Evolutionary conservation across 2,329 filamentous ascomycete species (phyloP).

Genomic region (Ilyonectria mors-panacis): DNA sequence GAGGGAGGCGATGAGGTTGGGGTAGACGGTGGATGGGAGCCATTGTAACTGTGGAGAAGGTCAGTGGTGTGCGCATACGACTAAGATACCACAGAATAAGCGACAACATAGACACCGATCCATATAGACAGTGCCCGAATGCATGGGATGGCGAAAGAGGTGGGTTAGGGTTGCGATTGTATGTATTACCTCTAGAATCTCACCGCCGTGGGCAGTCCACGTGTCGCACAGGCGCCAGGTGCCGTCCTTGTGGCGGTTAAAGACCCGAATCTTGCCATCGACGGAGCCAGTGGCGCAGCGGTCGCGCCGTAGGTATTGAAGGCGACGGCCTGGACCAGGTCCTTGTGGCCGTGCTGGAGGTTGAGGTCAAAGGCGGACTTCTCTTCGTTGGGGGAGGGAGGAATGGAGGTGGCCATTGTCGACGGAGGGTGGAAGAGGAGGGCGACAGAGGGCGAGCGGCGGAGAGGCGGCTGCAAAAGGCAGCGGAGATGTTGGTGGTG

Average conservation of each 20-base stretch:
- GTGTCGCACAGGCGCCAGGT: slow-evolving; percentile 87
- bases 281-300: slow-evolving; percentile 92
- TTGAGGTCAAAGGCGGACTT: slow-evolving; percentile 69
- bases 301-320: slow-evolving; percentile 94
- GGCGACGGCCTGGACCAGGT: slow-evolving; percentile 86
- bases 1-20: slow-evolving; percentile 87
- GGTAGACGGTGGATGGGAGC: slow-evolving; percentile 91
- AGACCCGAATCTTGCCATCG: slow-evolving; percentile 93
- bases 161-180: slow-evolving; percentile 37
- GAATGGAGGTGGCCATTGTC: slow-evolving; percentile 50
- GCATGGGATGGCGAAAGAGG: background rate
- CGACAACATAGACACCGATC: slow-evolving; percentile 10
- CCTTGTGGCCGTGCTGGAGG: slow-evolving; percentile 81
- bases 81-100: slow-evolving; percentile 26
- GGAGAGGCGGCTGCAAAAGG: background rate
- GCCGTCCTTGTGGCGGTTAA: slow-evolving; percentile 84
- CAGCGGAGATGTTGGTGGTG: background rate
- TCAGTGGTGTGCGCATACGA: slow-evolving; percentile 37
- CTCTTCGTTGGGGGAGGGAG: slow-evolving; percentile 60
- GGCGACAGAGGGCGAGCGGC: background rate
- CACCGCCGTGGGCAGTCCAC: slow-evolving; percentile 91
- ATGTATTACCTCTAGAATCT: slow-evolving; percentile 83
- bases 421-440: slow-evolving; percentile 1
- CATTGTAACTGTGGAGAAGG: slow-evolving; percentile 80
- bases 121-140: background rate